A percentile compares a stretch with the other conserved stretches of the same genome.
Conservation (phyloP, 805 yeast genomes). For the Kodamaea laetipori region DNA sequence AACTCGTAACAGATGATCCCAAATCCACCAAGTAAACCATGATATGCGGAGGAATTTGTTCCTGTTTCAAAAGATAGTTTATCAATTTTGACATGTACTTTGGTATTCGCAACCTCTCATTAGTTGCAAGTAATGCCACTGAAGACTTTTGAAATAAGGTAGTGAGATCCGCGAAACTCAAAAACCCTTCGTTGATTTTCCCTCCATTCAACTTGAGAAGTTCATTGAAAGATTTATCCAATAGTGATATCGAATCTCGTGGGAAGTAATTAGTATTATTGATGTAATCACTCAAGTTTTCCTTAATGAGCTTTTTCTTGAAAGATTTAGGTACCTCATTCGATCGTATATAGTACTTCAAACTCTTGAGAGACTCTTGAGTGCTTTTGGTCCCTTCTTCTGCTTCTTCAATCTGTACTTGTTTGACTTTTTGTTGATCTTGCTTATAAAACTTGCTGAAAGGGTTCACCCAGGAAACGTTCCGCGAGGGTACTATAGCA, state of each 20-base stretch:
- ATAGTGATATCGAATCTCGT: constrained; percentile 17
- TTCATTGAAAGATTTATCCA: constrained; percentile 25
- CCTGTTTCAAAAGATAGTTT: constrained; percentile 19
- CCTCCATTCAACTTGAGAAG: constrained; percentile 18
- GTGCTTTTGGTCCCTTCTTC: background rate
- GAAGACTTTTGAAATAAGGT: constrained; percentile 10
- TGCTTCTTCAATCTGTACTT: background rate
- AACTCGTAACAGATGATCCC: constrained; percentile 21
- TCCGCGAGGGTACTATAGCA: background rate
- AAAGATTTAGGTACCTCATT: constrained; percentile 26
- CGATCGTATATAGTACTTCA: constrained; percentile 31
- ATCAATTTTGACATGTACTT: constrained; percentile 31
- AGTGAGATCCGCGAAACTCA: constrained; percentile 4
- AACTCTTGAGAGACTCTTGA: constrained; percentile 13
- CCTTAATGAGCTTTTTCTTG: constrained; percentile 21
- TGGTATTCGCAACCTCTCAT: constrained; percentile 22
- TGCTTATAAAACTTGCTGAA: constrained; percentile 9
- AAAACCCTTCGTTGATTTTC: constrained; percentile 4
- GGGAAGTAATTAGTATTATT: constrained; percentile 12
- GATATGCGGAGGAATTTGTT: constrained; percentile 20
- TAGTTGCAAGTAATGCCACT: constrained; percentile 3
- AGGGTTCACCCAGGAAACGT: constrained; percentile 5
- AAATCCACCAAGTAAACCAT: constrained; percentile 31
- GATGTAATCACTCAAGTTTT: constrained; percentile 23
- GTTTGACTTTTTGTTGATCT: background rate